Evolutionary conservation across 768 basidiomycete genomes (phyloP).

Genomic region (Bullera alba): DNA sequence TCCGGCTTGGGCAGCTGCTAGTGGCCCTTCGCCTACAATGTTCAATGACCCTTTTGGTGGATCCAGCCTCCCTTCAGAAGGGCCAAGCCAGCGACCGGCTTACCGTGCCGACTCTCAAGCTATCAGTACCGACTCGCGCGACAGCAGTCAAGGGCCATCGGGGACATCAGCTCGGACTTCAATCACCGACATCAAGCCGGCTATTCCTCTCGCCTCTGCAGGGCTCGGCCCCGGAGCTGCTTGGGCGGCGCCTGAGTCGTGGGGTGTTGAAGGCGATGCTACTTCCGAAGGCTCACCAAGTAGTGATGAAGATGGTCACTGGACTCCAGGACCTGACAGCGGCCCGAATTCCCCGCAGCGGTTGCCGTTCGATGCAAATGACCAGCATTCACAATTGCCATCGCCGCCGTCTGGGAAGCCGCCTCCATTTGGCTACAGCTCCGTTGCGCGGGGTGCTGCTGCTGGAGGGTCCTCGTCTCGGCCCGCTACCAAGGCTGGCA

Average conservation of each 20-base stretch:
- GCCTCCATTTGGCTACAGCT: slow-evolving; percentile 39
- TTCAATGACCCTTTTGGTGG: slow-evolving; percentile 43
- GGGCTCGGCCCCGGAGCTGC: slow-evolving; percentile 34
- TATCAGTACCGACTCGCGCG: not conserved
- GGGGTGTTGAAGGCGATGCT: slow-evolving; percentile 50
- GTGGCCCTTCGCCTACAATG: slow-evolving; percentile 14
- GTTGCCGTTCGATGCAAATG: not conserved
- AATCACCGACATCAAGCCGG: not conserved
- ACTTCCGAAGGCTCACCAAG: slow-evolving; percentile 32
- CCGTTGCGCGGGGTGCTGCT: too few relatives aligned
- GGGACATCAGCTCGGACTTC: not conserved
- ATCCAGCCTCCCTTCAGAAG: slow-evolving; percentile 3
- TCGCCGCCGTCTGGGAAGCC: slow-evolving; percentile 11
- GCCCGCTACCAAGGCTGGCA: too few relatives aligned
- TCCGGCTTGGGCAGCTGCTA: slow-evolving; percentile 19
- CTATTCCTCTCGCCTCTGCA: not conserved
- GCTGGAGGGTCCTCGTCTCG: too few relatives aligned
- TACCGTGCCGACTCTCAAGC: not conserved
- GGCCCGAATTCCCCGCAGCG: not conserved
- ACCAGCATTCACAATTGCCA: not conserved
- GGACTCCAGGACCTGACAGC: too few relatives aligned
- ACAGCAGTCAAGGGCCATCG: not conserved
- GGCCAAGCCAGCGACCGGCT: not conserved
- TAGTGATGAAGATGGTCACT: slow-evolving; percentile 7
- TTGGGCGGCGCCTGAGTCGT: slow-evolving; percentile 51